These are phyloP conservation scores for Colletotrichum viniferum DNA, from an alignment of 2,329 filamentous ascomycete genomes.

Conservation along the genomic window DNA sequence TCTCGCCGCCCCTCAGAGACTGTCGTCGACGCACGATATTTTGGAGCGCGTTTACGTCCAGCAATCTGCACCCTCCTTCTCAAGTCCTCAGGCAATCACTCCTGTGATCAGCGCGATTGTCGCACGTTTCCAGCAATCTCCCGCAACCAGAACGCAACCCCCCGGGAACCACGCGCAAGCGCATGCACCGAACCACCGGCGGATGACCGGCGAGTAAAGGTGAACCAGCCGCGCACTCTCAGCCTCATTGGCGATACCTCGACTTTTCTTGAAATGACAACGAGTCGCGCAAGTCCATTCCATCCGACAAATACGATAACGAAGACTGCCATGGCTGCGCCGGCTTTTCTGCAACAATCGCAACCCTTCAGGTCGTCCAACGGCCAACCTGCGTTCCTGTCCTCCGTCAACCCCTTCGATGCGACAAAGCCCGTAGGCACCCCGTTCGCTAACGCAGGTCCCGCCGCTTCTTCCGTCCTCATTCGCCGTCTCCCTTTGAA, in stretches of 20 bases:
- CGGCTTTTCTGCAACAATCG: conserved; percentile 45
- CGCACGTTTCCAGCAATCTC: background rate
- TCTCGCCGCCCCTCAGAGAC: conserved; percentile 2
- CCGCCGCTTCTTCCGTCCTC: conserved; percentile 46
- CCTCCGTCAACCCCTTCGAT: conserved; percentile 41
- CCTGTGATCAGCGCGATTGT: conserved; percentile 5
- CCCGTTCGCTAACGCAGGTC: conserved; percentile 39
- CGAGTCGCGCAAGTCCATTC: conserved; percentile 37
- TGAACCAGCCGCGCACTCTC: conserved; percentile 26
- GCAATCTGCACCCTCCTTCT: background rate
- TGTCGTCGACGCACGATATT: background rate
- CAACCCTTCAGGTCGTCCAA: conserved; percentile 44
- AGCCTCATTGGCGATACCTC: conserved; percentile 28
- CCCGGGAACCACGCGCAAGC: conserved; percentile 21
- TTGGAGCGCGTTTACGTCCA: conserved; percentile 4
- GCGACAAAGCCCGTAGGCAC: conserved; percentile 43
- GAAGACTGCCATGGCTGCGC: conserved; percentile 48
- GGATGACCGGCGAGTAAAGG: conserved; percentile 32
- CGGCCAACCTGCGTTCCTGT: conserved; percentile 35
- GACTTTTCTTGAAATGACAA: conserved; percentile 23
- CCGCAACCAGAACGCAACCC: background rate
- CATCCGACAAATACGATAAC: conserved; percentile 28
- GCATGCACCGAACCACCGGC: conserved; percentile 31
- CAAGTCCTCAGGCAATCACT: background rate
- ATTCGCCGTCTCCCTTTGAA: conserved; percentile 60